phyloP scores from a whole-genome alignment of 1,139 yeast genomes.

The Pichia sp. region DNA sequence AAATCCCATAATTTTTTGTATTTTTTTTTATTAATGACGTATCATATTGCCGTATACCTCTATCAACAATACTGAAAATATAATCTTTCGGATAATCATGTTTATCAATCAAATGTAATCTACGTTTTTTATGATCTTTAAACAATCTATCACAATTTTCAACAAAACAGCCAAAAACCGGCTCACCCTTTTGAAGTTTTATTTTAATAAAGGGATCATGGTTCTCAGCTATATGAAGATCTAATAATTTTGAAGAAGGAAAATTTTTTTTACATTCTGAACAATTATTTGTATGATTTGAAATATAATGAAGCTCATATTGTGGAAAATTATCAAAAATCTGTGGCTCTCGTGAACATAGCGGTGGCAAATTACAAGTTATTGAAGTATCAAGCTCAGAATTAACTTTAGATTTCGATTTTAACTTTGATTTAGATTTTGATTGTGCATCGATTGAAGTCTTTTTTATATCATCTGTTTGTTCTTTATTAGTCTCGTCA shows the following conservation, averaged over 20 bases:
- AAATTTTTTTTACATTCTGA: constrained; percentile 37
- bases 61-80: constrained; percentile 36
- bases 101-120: constrained; percentile 41
- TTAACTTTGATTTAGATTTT: background rate
- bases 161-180: constrained; percentile 38
- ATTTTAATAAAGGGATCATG: constrained; percentile 46
- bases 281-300: constrained; percentile 34
- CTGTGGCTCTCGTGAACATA: constrained; percentile 13
- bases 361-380: constrained; percentile 21
- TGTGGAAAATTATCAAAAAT: constrained; percentile 22
- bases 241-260: constrained; percentile 36
- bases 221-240: constrained; percentile 45
- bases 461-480: background rate
- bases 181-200: constrained; percentile 35
- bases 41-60: constrained; percentile 26
- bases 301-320: constrained; percentile 34
- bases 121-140: constrained; percentile 34
- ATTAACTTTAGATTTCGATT: background rate
- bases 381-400: constrained; percentile 1
- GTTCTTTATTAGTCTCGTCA: too few relatives aligned
- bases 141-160: constrained; percentile 33
- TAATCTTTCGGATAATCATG: constrained; percentile 46
- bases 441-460: too few relatives aligned
- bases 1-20: constrained; percentile 13
- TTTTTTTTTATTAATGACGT: constrained; percentile 22